Conservation (phyloP, 2,329 filamentous ascomycete species). For the Hypoxylon sp. region DNA sequence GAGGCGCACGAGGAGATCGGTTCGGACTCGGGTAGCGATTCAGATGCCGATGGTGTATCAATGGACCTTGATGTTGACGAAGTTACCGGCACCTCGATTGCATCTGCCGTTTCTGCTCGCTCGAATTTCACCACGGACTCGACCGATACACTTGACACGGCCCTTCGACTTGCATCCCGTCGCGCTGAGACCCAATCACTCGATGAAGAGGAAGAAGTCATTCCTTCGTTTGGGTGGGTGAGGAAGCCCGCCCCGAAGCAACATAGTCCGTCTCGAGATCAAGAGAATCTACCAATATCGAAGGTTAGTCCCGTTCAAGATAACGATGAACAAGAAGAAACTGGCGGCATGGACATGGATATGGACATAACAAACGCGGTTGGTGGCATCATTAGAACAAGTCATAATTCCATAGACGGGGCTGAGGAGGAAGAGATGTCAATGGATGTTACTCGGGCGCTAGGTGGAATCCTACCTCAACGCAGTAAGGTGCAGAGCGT, state of each 20-base stretch:
- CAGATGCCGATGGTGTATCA: constrained; percentile 79
- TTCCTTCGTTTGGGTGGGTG: constrained; percentile 81
- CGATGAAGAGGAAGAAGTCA: constrained; percentile 76
- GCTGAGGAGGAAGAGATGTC: constrained; percentile 76
- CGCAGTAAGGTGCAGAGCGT: constrained; percentile 46
- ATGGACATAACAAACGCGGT: constrained; percentile 70
- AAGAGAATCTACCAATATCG: constrained; percentile 56
- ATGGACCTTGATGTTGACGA: constrained; percentile 85
- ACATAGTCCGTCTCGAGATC: constrained; percentile 52
- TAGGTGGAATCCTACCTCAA: constrained; percentile 80
- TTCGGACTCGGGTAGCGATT: constrained; percentile 62
- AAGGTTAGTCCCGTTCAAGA: constrained; percentile 47
- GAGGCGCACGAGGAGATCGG: constrained; percentile 67
- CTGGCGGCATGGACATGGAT: constrained; percentile 57
- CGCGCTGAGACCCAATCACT: constrained; percentile 80
- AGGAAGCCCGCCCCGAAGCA: constrained; percentile 63
- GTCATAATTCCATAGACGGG: constrained; percentile 57
- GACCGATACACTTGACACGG: constrained; percentile 80
- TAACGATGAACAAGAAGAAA: constrained; percentile 41
- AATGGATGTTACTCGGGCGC: constrained; percentile 90
- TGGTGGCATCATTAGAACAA: constrained; percentile 63
- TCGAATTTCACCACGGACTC: constrained; percentile 69
- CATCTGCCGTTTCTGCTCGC: constrained; percentile 69
- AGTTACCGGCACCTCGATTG: constrained; percentile 75
- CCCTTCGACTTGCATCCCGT: constrained; percentile 78